Evolutionary conservation across 345 rosid genomes (phyloP).

Genomic region (Barbarea vulgaris): DNA sequence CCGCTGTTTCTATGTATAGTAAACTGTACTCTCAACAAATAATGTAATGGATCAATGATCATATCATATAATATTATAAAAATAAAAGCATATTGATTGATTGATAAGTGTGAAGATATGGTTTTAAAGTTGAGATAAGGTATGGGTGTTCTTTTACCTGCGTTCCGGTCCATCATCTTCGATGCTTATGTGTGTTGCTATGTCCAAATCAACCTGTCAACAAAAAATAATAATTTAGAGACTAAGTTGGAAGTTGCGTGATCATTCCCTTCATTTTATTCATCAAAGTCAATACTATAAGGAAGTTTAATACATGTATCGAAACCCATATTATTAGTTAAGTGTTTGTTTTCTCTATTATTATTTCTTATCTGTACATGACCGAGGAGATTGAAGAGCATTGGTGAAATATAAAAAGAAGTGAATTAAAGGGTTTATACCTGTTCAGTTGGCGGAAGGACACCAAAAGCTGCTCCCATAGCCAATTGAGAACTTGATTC

Average conservation of each 20-base stretch:
- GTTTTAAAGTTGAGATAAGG: background rate
- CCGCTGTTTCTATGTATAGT: constrained; percentile 89
- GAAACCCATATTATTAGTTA: background rate
- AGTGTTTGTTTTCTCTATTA: background rate
- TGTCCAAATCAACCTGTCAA: constrained; percentile 88
- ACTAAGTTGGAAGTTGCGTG: background rate
- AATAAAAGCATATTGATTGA: background rate
- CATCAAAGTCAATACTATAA: background rate
- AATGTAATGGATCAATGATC: background rate
- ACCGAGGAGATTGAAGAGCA: background rate
- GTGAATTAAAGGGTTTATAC: constrained; percentile 28
- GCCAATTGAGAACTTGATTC: constrained; percentile 98
- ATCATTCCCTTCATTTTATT: background rate
- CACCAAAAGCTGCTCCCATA: constrained; percentile 94
- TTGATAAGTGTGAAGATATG: constrained; percentile 11
- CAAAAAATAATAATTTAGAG: background rate
- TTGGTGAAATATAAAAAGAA: background rate
- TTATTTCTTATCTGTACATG: background rate
- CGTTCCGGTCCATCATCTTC: constrained; percentile 76
- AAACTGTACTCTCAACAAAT: constrained; percentile 53
- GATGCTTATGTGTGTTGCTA: constrained; percentile 73
- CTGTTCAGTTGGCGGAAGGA: constrained; percentile 70
- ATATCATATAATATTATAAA: background rate
- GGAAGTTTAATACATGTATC: background rate
- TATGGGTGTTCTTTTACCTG: constrained; percentile 53